A percentile compares a stretch with the other conserved stretches of the same genome.
These are phyloP conservation scores for Plenodomus biglobosus DNA, from an alignment of 2,329 filamentous ascomycete genomes.

Conservation along the genomic window DNA sequence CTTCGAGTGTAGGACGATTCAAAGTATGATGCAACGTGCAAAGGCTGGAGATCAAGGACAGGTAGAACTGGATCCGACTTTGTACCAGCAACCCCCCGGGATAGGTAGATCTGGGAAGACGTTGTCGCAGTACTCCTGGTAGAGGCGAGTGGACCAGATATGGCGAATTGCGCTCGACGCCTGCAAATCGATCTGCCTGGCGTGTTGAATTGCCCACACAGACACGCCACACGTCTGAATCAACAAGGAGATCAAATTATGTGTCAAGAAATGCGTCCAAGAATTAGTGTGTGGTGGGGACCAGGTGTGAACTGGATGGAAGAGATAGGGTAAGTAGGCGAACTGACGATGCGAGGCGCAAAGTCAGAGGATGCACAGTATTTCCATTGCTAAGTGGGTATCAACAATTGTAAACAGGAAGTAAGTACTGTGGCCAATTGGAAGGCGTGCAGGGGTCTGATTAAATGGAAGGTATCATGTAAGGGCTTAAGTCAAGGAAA, in stretches of 20 bases:
- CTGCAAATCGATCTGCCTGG: background rate
- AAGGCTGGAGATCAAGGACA: slow-evolving; percentile 11
- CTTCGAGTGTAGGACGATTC: slow-evolving; percentile 17
- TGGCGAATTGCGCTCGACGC: background rate
- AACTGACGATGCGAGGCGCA: background rate
- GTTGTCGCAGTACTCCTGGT: slow-evolving; percentile 39
- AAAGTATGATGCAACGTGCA: slow-evolving; percentile 17
- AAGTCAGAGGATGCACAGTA: background rate
- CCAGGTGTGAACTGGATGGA: background rate
- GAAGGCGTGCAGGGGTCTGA: slow-evolving; percentile 6
- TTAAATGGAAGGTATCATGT: background rate
- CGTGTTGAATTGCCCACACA: background rate
- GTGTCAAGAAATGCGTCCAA: background rate
- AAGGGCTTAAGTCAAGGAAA: background rate
- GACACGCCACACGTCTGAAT: background rate
- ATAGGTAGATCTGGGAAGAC: slow-evolving; percentile 54
- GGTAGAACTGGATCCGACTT: slow-evolving; percentile 31
- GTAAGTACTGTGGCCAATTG: slow-evolving; percentile 1
- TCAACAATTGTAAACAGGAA: slow-evolving; percentile 9
- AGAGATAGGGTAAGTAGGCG: background rate
- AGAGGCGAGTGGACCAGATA: slow-evolving; percentile 1
- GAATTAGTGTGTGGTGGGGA: too few relatives aligned
- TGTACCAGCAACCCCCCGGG: slow-evolving; percentile 47
- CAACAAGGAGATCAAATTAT: background rate
- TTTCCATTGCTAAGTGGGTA: slow-evolving; percentile 9